Evolutionary conservation across 192 early-diverging fungal species (phyloP).

Genomic region (Oehlia diaphana): DNA sequence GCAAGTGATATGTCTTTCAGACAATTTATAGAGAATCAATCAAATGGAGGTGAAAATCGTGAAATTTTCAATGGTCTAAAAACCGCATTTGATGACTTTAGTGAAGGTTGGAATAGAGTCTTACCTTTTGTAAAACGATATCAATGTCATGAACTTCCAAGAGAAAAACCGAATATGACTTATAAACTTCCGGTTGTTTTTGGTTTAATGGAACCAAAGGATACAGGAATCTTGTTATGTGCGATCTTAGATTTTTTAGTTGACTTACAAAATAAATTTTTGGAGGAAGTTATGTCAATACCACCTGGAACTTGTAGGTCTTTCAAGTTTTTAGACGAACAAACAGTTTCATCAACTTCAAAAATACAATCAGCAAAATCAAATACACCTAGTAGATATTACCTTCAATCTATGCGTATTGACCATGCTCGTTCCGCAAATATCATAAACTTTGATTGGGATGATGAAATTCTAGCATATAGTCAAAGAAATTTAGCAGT

Average conservation of each 20-base stretch:
- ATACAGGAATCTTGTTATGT: background rate
- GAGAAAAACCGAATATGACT: background rate
- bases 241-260: background rate
- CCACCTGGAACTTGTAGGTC: conserved; percentile 5
- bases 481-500: conserved; percentile 15
- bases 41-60: background rate
- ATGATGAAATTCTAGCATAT: conserved; percentile 13
- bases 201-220: background rate
- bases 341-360: background rate
- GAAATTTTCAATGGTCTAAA: background rate
- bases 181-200: background rate
- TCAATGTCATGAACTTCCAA: conserved; percentile 7
- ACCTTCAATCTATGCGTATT: conserved; percentile 17
- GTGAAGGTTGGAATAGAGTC: background rate
- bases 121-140: background rate
- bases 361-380: background rate
- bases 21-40: background rate
- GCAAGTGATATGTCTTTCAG: background rate
- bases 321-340: conserved; percentile 5
- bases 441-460: conserved; percentile 26
- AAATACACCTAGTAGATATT: conserved; percentile 12
- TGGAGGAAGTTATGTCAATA: background rate
- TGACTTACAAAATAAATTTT: conserved; percentile 5
- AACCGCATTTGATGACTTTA: background rate
- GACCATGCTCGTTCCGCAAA: background rate